phyloP scores from a whole-genome alignment of 2,329 filamentous ascomycete species.

The Fusarium coicis region DNA sequence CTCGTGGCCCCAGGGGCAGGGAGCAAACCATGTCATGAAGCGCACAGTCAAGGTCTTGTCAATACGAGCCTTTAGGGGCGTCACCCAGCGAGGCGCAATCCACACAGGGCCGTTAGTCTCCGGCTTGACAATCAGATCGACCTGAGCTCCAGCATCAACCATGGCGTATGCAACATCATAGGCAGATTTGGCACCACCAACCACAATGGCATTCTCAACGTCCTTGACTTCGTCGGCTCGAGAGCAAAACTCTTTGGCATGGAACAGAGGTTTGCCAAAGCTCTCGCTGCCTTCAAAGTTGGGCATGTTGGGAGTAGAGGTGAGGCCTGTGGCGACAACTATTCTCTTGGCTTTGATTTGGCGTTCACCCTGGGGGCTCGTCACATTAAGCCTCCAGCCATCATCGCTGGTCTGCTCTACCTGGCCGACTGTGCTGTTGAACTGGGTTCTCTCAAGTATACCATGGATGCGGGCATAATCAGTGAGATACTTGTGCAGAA shows the following conservation, averaged over 20 bases:
- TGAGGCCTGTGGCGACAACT: slow-evolving; percentile 61
- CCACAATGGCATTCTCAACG: slow-evolving; percentile 53
- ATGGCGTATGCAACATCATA: slow-evolving; percentile 66
- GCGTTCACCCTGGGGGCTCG: neutral
- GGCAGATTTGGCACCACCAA: slow-evolving; percentile 68
- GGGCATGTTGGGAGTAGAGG: slow-evolving; percentile 55
- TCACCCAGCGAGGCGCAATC: neutral
- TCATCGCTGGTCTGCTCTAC: slow-evolving; percentile 44
- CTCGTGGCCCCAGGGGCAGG: slow-evolving; percentile 1
- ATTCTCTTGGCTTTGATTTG: slow-evolving; percentile 46
- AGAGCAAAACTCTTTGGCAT: slow-evolving; percentile 54
- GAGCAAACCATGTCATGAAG: slow-evolving; percentile 3
- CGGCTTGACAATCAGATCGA: neutral
- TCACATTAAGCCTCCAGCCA: slow-evolving; percentile 17
- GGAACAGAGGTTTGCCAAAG: slow-evolving; percentile 54
- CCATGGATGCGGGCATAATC: slow-evolving; percentile 56
- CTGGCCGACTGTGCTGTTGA: slow-evolving; percentile 60
- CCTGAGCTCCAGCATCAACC: slow-evolving; percentile 47
- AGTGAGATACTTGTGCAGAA: slow-evolving; percentile 51
- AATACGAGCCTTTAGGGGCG: neutral
- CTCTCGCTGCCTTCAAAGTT: slow-evolving; percentile 48
- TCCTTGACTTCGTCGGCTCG: slow-evolving; percentile 45
- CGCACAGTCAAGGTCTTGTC: neutral
- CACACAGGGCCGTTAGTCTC: slow-evolving; percentile 3
- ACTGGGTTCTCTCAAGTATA: slow-evolving; percentile 57